Conservation (phyloP, 768 basidiomycete genomes). For the Termitomyces sp. region DNA sequence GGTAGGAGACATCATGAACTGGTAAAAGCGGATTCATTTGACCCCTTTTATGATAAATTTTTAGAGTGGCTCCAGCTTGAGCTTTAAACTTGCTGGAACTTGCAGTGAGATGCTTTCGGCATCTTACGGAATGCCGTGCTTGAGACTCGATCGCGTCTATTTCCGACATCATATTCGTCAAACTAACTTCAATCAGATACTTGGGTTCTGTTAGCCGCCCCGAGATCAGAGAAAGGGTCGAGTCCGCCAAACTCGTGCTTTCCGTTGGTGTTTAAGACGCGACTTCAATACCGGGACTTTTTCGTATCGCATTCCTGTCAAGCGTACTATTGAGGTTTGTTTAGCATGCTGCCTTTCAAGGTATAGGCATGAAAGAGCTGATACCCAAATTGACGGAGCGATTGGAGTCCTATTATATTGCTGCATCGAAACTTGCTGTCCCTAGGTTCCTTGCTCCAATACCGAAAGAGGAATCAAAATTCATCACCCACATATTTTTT, state of each 20-base stretch:
- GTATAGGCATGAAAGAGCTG: not conserved
- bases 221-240: not conserved
- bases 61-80: too few species aligned
- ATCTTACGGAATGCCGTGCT: too few species aligned
- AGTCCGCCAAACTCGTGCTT: conserved; percentile 1
- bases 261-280: not conserved
- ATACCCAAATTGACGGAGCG: not conserved
- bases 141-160: too few species aligned
- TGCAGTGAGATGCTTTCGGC: too few species aligned
- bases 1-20: conserved; percentile 5
- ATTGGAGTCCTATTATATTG: not conserved
- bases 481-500: not conserved
- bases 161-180: too few species aligned
- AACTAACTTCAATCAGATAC: too few species aligned
- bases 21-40: too few species aligned
- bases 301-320: not conserved
- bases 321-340: not conserved
- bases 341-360: not conserved
- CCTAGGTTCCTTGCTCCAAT: not conserved
- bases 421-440: not conserved
- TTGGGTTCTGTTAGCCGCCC: not conserved
- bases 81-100: too few species aligned
- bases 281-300: not conserved
- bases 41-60: too few species aligned
- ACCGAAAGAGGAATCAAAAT: not conserved